Evolutionary conservation across 202 grass and related monocot species (phyloP).

Genomic region (Carex sylvatica): DNA sequence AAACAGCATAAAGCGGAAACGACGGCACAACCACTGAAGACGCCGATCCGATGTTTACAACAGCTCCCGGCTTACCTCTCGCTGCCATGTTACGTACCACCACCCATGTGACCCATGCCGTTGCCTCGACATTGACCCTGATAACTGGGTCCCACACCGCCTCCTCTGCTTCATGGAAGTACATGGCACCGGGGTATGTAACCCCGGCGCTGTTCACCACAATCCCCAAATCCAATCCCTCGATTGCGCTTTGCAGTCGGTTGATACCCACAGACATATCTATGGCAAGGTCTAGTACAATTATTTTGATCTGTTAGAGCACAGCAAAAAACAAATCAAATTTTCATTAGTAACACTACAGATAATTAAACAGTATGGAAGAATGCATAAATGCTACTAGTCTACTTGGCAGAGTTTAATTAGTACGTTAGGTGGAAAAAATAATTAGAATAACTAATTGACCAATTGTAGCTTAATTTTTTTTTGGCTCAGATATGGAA

Average conservation of each 20-base stretch:
- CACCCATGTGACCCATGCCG: constrained; percentile 45
- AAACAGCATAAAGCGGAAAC: constrained; percentile 77
- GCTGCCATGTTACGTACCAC: constrained; percentile 43
- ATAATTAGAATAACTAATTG: too few relatives aligned
- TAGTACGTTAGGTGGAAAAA: too few relatives aligned
- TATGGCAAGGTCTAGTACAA: constrained; percentile 52
- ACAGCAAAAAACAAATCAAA: neutral
- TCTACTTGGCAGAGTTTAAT: too few relatives aligned
- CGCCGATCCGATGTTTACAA: constrained; percentile 66
- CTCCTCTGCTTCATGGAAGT: constrained; percentile 55
- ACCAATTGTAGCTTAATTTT: too few relatives aligned
- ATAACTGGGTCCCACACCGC: constrained; percentile 43
- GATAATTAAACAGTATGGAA: too few relatives aligned
- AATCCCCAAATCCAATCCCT: constrained; percentile 56
- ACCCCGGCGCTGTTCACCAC: constrained; percentile 71
- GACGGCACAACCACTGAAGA: constrained; percentile 54
- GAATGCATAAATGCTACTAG: too few relatives aligned
- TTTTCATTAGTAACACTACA: neutral
- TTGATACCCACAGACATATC: constrained; percentile 31
- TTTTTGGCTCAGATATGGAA: neutral
- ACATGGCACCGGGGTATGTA: constrained; percentile 67
- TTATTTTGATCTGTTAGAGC: constrained; percentile 24
- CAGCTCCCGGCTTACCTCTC: constrained; percentile 32
- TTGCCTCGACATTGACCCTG: constrained; percentile 55
- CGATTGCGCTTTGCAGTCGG: constrained; percentile 26